Percentiles rank a stretch among this genome's conserved stretches.
Conservation (phyloP, 805 yeast species). For the Pichia pseudocactophila region DNA sequence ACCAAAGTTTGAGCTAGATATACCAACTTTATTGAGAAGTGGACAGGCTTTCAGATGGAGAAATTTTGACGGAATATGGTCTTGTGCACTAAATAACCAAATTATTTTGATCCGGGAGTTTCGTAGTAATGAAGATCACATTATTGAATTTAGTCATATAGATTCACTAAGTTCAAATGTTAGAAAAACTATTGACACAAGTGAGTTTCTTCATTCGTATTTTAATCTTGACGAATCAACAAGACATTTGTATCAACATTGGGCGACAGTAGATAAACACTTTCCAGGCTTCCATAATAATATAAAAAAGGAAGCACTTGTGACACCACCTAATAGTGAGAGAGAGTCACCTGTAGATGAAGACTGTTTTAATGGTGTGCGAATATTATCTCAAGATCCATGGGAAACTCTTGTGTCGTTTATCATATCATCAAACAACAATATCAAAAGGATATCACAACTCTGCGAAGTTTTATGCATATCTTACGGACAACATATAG, state of each 20-base stretch:
- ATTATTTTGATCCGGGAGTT: conserved; percentile 45
- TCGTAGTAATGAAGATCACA: conserved; percentile 14
- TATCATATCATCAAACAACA: conserved; percentile 93
- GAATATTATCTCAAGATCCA: conserved; percentile 89
- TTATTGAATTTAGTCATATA: conserved; percentile 44
- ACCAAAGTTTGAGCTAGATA: conserved; percentile 40
- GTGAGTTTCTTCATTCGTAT: conserved; percentile 49
- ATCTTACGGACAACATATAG: conserved; percentile 59
- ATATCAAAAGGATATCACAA: conserved; percentile 83
- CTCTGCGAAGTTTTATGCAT: conserved; percentile 79
- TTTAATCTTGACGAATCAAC: conserved; percentile 58
- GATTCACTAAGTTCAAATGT: conserved; percentile 13
- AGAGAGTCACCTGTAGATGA: conserved; percentile 6
- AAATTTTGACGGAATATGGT: conserved; percentile 52
- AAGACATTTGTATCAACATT: conserved; percentile 42
- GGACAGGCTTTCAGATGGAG: conserved; percentile 86
- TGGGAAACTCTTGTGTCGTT: conserved; percentile 92
- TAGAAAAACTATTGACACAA: conserved; percentile 26
- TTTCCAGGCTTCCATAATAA: conserved; percentile 28
- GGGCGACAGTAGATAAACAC: conserved; percentile 50
- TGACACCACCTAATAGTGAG: conserved; percentile 10
- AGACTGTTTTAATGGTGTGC: conserved; percentile 28
- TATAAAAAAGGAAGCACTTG: not conserved
- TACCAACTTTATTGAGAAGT: conserved; percentile 62
- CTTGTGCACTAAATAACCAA: conserved; percentile 49